These are phyloP conservation scores for Suillus cothurnatus DNA, from an alignment of 768 basidiomycete genomes.

Conservation along the genomic window DNA sequence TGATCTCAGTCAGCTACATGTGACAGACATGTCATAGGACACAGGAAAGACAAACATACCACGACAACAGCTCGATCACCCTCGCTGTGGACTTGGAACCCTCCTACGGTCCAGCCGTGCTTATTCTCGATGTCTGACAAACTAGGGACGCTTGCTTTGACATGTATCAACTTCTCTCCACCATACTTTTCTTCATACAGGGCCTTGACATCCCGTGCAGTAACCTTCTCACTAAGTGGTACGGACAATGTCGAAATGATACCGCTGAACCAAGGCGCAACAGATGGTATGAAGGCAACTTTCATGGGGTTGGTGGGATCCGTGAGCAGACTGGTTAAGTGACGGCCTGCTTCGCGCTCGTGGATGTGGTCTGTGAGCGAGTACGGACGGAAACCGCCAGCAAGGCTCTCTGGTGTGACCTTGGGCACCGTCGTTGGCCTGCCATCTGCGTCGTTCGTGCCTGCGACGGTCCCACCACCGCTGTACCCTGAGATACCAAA, in stretches of 20 bases:
- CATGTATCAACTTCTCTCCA: slow-evolving; percentile 69
- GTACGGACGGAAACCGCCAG: slow-evolving; percentile 81
- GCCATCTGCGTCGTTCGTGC: slow-evolving; percentile 63
- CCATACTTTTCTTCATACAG: slow-evolving; percentile 80
- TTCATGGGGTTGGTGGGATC: slow-evolving; percentile 41
- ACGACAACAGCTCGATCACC: slow-evolving; percentile 94
- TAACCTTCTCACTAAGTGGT: slow-evolving; percentile 67
- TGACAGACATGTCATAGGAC: slow-evolving; percentile 5
- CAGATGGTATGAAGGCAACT: slow-evolving; percentile 84
- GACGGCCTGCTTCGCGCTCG: slow-evolving; percentile 90
- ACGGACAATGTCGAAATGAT: slow-evolving; percentile 88
- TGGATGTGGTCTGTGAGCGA: slow-evolving; percentile 97
- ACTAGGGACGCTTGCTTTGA: slow-evolving; percentile 71
- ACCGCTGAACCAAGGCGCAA: slow-evolving; percentile 95
- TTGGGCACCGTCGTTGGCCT: slow-evolving; percentile 80
- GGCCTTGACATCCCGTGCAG: slow-evolving; percentile 69
- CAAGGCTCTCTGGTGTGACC: slow-evolving; percentile 73
- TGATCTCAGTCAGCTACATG: slow-evolving; percentile 27
- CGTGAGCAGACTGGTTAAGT: slow-evolving; percentile 67
- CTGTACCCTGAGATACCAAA: slow-evolving; percentile 95
- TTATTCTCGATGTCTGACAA: slow-evolving; percentile 75
- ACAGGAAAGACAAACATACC: slow-evolving; percentile 45
- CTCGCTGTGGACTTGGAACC: slow-evolving; percentile 88
- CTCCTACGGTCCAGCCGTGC: slow-evolving; percentile 91
- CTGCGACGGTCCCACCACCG: slow-evolving; percentile 87